Evolutionary conservation across 75 land plant species (phyloP).

Genomic region (Cryptomeria japonica): DNA sequence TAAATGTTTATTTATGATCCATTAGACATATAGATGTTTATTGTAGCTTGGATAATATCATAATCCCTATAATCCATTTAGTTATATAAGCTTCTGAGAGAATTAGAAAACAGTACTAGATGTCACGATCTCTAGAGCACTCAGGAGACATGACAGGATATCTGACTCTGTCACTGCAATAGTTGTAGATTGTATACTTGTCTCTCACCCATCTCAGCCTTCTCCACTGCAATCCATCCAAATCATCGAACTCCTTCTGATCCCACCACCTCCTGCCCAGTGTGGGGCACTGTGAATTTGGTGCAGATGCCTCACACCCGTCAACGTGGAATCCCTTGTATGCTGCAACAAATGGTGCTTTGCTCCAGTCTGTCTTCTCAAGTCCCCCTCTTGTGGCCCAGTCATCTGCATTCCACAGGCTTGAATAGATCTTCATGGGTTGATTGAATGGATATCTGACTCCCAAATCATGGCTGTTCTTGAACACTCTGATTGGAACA

Average conservation of each 20-base stretch:
- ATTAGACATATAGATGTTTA: too few relatives aligned
- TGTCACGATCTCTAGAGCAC: conserved; percentile 24
- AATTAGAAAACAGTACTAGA: neutral
- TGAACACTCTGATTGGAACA: conserved; percentile 47
- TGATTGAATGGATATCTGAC: conserved; percentile 42
- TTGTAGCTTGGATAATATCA: too few relatives aligned
- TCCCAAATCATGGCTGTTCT: conserved; percentile 45
- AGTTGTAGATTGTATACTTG: conserved; percentile 57
- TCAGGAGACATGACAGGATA: conserved; percentile 35
- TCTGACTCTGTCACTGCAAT: conserved; percentile 47
- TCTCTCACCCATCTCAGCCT: conserved; percentile 28
- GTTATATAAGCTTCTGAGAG: too few relatives aligned
- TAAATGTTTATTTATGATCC: too few relatives aligned
- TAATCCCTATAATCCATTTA: too few relatives aligned
- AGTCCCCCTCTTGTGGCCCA: conserved; percentile 63
- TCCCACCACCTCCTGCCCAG: conserved; percentile 53
- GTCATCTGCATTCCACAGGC: conserved; percentile 62
- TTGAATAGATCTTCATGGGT: conserved; percentile 55
- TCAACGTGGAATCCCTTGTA: conserved; percentile 42
- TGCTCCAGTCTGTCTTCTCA: conserved; percentile 48
- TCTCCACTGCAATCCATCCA: conserved; percentile 33
- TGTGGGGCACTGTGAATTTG: conserved; percentile 34
- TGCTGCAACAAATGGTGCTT: conserved; percentile 43
- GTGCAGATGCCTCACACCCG: conserved; percentile 47
- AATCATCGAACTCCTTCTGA: conserved; percentile 47